phyloP scores from a whole-genome alignment of 2,329 filamentous ascomycete species.

The Parafenestella ontariensis region DNA sequence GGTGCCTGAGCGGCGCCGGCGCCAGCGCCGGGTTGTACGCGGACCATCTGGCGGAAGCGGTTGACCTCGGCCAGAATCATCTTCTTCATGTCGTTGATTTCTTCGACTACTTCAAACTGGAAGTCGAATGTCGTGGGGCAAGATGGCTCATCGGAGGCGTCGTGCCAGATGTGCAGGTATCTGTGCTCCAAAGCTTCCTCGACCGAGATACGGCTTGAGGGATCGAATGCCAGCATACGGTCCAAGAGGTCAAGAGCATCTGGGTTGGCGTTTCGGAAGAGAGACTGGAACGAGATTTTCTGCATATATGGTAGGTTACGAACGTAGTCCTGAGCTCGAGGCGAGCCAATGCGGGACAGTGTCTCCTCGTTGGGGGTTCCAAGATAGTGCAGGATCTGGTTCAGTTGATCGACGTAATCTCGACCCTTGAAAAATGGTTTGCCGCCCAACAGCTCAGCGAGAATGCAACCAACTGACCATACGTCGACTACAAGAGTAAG shows the following conservation, averaged over 20 bases:
- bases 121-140: slow-evolving; percentile 98
- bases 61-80: slow-evolving; percentile 97
- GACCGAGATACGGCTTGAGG: slow-evolving; percentile 88
- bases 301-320: slow-evolving; percentile 94
- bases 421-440: slow-evolving; percentile 99
- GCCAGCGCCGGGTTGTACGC: slow-evolving; percentile 47
- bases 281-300: slow-evolving; percentile 84
- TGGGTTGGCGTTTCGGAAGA: slow-evolving; percentile 95
- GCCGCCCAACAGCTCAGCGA: slow-evolving; percentile 93
- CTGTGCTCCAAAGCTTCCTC: slow-evolving; percentile 95
- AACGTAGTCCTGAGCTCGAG: slow-evolving; percentile 96
- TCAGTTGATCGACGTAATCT: slow-evolving; percentile 98
- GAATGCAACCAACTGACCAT: slow-evolving; percentile 98
- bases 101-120: slow-evolving; percentile 96
- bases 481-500: slow-evolving; percentile 77
- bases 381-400: slow-evolving; percentile 98
- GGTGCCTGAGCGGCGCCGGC: slow-evolving; percentile 49
- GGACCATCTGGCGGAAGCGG: slow-evolving; percentile 74
- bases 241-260: slow-evolving; percentile 95
- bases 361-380: slow-evolving; percentile 97
- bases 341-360: slow-evolving; percentile 89
- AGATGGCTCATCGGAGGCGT: slow-evolving; percentile 91
- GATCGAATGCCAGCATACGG: slow-evolving; percentile 97
- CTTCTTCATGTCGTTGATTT: slow-evolving; percentile 91
- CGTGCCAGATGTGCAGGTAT: slow-evolving; percentile 98